phyloP scores from a whole-genome alignment of 257 asterid species.

The Pogostemon cablin region DNA sequence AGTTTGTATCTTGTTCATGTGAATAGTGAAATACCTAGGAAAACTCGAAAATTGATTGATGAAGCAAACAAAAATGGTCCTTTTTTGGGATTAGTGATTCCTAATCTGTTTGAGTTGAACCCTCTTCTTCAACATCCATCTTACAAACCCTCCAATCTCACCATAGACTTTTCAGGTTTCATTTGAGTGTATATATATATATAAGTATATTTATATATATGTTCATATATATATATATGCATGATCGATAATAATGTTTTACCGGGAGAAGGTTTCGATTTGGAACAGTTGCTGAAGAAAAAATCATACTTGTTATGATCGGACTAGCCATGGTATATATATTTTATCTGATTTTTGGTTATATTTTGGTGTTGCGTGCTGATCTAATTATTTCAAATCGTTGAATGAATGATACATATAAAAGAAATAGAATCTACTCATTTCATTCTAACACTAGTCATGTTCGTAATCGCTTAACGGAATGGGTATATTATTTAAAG shows the following conservation, averaged over 20 bases:
- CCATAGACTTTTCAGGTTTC: constrained; percentile 51
- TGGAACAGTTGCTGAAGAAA: constrained; percentile 41
- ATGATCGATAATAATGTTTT: neutral
- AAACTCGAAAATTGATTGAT: constrained; percentile 37
- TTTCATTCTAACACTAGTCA: too few species aligned
- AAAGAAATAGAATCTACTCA: too few species aligned
- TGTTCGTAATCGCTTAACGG: too few species aligned
- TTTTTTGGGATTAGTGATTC: constrained; percentile 59
- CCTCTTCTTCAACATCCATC: constrained; percentile 61
- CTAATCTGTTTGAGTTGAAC: constrained; percentile 52
- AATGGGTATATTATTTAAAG: too few species aligned
- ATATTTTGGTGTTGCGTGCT: too few species aligned
- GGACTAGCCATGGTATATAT: constrained; percentile 65
- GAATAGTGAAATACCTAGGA: constrained; percentile 19
- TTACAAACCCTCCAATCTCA: constrained; percentile 37
- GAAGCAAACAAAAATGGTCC: constrained; percentile 51
- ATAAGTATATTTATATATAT: neutral
- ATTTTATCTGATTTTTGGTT: too few species aligned
- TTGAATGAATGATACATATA: too few species aligned
- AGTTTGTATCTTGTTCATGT: neutral
- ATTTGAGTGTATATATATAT: too few species aligned
- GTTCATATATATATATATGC: neutral
- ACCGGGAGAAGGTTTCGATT: constrained; percentile 56
- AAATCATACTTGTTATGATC: constrained; percentile 53
- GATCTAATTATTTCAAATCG: too few species aligned